These are phyloP conservation scores for Aspergillus bertholletiae DNA, from an alignment of 495 filamentous ascomycete genomes.

Conservation along the genomic window DNA sequence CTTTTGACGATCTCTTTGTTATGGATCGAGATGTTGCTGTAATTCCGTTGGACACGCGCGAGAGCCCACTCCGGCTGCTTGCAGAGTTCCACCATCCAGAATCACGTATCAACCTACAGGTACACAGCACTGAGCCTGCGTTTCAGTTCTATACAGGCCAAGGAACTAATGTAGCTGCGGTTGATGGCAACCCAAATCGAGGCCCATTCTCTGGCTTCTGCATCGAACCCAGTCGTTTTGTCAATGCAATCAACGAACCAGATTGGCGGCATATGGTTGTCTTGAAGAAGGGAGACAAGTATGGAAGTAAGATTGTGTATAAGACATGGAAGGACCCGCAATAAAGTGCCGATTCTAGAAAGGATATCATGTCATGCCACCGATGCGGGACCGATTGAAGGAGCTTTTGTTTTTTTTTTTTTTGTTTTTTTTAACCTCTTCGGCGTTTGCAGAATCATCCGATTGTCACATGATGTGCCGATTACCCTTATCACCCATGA, in stretches of 20 bases:
- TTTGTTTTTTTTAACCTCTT: too few relatives aligned
- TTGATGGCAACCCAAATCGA: conserved; percentile 60
- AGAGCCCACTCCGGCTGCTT: conserved; percentile 55
- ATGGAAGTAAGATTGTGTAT: conserved; percentile 75
- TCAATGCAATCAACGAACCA: conserved; percentile 79
- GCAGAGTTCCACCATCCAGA: conserved; percentile 67
- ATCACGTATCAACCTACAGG: conserved; percentile 74
- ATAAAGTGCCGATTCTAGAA: background rate
- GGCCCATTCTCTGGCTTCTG: conserved; percentile 73
- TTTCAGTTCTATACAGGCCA: conserved; percentile 97
- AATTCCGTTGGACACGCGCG: conserved; percentile 76
- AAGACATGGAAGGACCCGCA: conserved; percentile 65
- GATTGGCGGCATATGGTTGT: conserved; percentile 75
- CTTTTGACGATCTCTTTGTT: conserved; percentile 90
- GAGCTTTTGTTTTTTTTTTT: background rate
- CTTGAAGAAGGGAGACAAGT: conserved; percentile 74
- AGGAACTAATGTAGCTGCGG: conserved; percentile 71
- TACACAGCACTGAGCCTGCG: conserved; percentile 85
- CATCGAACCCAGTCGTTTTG: conserved; percentile 85
- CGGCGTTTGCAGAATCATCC: background rate
- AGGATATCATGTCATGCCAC: background rate
- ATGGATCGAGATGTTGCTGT: conserved; percentile 57
- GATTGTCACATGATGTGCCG: conserved; percentile 9
- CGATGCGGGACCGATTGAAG: background rate
- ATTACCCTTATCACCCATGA: conserved; percentile 7